Evolutionary conservation across 305 asterid genomes (phyloP).

Genomic region (Fraxinus angustifolia): DNA sequence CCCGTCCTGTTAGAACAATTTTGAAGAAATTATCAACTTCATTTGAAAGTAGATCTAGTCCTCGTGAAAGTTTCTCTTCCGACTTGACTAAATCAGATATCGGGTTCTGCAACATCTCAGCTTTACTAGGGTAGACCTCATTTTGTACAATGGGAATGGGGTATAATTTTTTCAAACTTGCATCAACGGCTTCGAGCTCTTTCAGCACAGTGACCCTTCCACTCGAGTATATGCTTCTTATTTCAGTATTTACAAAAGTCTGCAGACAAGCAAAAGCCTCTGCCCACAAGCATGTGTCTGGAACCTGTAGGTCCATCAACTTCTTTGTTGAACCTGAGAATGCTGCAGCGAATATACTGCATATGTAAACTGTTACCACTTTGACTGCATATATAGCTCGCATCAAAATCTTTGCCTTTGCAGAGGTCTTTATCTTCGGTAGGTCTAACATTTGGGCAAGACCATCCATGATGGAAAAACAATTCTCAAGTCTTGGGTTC

Average conservation of each 20-base stretch:
- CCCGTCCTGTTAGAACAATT: slow-evolving; percentile 50
- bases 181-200: slow-evolving; percentile 47
- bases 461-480: slow-evolving; percentile 43
- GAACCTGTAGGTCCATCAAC: slow-evolving; percentile 40
- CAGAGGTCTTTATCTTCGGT: slow-evolving; percentile 52
- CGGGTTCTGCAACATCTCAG: slow-evolving; percentile 25
- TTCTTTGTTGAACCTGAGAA: slow-evolving; percentile 47
- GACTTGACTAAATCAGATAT: slow-evolving; percentile 30
- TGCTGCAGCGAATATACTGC: slow-evolving; percentile 44
- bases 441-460: slow-evolving; percentile 47
- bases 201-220: slow-evolving; percentile 33
- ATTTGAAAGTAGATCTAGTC: slow-evolving; percentile 42
- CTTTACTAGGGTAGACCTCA: slow-evolving; percentile 31
- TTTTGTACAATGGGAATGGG: slow-evolving; percentile 28
- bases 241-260: slow-evolving; percentile 33
- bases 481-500: slow-evolving; percentile 43
- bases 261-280: slow-evolving; percentile 46
- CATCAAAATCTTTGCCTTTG: slow-evolving; percentile 59
- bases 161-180: slow-evolving; percentile 34
- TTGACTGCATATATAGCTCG: slow-evolving; percentile 60
- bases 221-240: slow-evolving; percentile 24
- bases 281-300: slow-evolving; percentile 48
- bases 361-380: slow-evolving; percentile 49
- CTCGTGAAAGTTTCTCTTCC: slow-evolving; percentile 31
- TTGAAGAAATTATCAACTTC: slow-evolving; percentile 54